phyloP scores from a whole-genome alignment of 495 filamentous ascomycete species.

The Aspergillus ostianus region DNA sequence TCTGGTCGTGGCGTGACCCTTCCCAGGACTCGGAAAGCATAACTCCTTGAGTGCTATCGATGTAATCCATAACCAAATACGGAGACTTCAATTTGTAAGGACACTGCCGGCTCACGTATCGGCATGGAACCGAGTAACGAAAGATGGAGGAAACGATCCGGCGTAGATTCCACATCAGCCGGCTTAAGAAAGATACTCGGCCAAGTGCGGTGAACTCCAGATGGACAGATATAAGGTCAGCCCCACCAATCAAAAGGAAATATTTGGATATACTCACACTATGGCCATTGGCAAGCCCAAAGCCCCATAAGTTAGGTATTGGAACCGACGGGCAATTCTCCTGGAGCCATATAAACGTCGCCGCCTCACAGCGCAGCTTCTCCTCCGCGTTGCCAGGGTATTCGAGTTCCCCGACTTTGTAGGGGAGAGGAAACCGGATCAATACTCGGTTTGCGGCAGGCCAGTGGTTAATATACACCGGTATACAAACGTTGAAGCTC shows the following conservation, averaged over 20 bases:
- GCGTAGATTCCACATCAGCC: slow-evolving; percentile 19
- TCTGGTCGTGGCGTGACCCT: slow-evolving; percentile 10
- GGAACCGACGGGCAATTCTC: slow-evolving; percentile 31
- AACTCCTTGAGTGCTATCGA: slow-evolving; percentile 17
- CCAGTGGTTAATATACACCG: slow-evolving; percentile 13
- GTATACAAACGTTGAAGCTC: slow-evolving; percentile 39
- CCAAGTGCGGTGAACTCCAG: slow-evolving; percentile 9
- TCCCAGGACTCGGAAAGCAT: slow-evolving; percentile 37
- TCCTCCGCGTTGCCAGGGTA: slow-evolving; percentile 38
- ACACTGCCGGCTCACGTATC: slow-evolving; percentile 21
- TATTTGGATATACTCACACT: slow-evolving; percentile 17
- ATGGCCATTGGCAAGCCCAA: slow-evolving; percentile 26
- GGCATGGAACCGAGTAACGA: slow-evolving; percentile 17
- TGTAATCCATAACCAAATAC: slow-evolving; percentile 34
- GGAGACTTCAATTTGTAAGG: slow-evolving; percentile 11
- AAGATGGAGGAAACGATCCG: slow-evolving; percentile 14
- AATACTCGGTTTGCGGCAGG: slow-evolving; percentile 23
- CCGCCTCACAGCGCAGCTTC: slow-evolving; percentile 39
- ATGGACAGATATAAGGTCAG: neutral
- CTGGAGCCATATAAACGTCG: slow-evolving; percentile 36
- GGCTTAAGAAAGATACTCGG: slow-evolving; percentile 20
- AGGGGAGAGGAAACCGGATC: slow-evolving; percentile 28
- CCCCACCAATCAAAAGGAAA: neutral
- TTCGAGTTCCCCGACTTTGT: slow-evolving; percentile 29
- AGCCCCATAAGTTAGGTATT: slow-evolving; percentile 34